These are phyloP conservation scores for Pyrrhoderma lamaoense DNA, from an alignment of 1,284 basidiomycete species.

Conservation along the genomic window DNA sequence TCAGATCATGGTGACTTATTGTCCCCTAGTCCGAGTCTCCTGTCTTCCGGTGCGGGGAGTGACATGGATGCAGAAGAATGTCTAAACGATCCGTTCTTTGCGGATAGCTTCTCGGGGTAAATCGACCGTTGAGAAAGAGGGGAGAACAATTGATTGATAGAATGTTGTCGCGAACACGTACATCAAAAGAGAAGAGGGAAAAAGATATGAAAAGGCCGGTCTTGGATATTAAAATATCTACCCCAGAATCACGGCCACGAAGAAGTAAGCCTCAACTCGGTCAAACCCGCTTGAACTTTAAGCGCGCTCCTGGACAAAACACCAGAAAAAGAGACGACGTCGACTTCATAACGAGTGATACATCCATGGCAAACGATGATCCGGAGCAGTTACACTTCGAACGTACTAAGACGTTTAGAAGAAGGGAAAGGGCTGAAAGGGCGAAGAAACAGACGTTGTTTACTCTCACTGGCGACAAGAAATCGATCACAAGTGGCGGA, in stretches of 20 bases:
- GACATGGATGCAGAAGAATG: neutral
- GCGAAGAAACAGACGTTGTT: slow-evolving; percentile 24
- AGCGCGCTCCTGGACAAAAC: neutral
- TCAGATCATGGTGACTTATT: neutral
- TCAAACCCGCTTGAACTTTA: neutral
- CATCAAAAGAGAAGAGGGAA: slow-evolving; percentile 6
- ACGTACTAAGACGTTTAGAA: slow-evolving; percentile 4
- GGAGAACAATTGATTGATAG: slow-evolving; percentile 48
- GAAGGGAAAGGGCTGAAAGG: slow-evolving; percentile 13
- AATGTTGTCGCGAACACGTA: slow-evolving; percentile 43
- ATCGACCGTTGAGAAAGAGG: slow-evolving; percentile 18
- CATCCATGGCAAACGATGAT: neutral
- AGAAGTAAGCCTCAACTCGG: neutral
- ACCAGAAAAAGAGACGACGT: neutral
- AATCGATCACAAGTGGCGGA: slow-evolving; percentile 30
- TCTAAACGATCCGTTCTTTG: neutral
- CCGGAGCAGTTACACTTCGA: neutral
- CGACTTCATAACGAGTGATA: neutral
- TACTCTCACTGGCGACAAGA: slow-evolving; percentile 25
- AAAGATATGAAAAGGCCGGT: neutral
- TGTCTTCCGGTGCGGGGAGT: neutral
- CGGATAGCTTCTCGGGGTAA: neutral
- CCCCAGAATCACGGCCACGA: neutral
- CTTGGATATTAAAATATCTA: neutral
- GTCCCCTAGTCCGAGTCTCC: slow-evolving; percentile 11